These are phyloP conservation scores for Oenanthe sinensis DNA, from an alignment of 129 eudicot species.

Conservation along the genomic window DNA sequence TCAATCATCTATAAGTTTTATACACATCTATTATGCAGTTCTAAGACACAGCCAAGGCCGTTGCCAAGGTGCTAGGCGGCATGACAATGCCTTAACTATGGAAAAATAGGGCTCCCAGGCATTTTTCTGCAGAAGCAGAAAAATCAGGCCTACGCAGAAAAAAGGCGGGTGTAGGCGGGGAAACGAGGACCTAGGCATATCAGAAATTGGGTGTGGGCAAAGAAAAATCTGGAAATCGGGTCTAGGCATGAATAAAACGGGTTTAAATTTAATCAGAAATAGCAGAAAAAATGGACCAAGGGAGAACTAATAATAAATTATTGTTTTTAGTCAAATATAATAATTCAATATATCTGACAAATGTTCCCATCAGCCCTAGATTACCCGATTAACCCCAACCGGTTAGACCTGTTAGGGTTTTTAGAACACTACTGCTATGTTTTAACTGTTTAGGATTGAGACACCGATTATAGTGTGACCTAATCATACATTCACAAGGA, in stretches of 20 bases:
- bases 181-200: too few relatives aligned
- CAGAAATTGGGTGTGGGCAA: not conserved
- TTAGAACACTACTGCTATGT: too few relatives aligned
- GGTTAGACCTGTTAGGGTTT: not conserved
- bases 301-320: not conserved
- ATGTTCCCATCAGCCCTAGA: not conserved
- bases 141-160: not conserved
- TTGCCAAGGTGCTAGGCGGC: not conserved
- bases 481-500: not conserved
- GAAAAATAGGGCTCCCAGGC: not conserved
- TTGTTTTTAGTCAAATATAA: not conserved
- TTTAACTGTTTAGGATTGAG: not conserved
- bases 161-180: not conserved
- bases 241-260: not conserved
- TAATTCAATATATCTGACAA: too few relatives aligned
- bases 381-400: not conserved
- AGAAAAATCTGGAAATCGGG: not conserved
- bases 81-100: not conserved
- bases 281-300: not conserved
- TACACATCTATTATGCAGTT: not conserved
- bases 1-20: not conserved
- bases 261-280: not conserved
- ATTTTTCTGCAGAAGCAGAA: not conserved
- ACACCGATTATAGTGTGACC: not conserved
- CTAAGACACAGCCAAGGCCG: not conserved